Conservation (phyloP, 2,329 filamentous ascomycete species). For the Elsinoe australis region DNA sequence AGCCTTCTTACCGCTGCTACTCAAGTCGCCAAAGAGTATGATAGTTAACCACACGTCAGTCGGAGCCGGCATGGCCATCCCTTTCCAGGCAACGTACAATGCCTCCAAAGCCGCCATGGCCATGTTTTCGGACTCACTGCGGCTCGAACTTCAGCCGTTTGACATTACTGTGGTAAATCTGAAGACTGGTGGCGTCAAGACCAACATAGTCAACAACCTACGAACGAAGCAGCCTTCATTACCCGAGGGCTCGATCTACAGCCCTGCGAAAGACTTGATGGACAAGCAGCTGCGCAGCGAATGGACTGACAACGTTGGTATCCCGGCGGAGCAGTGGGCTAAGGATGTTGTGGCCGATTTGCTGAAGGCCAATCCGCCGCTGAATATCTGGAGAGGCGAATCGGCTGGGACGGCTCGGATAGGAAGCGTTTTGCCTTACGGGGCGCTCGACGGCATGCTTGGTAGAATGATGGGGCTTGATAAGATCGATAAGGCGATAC, state of each 20-base stretch:
- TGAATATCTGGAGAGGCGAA: no score
- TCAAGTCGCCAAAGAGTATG: conserved; percentile 32
- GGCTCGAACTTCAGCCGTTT: conserved; percentile 27
- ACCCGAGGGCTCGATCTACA: conserved; percentile 25
- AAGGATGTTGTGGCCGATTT: no score
- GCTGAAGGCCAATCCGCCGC: no score
- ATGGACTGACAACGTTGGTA: no score
- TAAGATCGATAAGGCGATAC: no score
- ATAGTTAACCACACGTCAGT: conserved; percentile 36
- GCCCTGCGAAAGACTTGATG: conserved; percentile 19
- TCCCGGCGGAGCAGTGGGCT: no score
- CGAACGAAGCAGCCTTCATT: conserved; percentile 19
- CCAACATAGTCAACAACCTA: conserved; percentile 21
- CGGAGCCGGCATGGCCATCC: conserved; percentile 26
- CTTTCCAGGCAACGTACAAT: conserved; percentile 30
- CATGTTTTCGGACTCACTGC: conserved; percentile 23
- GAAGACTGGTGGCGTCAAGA: conserved; percentile 22
- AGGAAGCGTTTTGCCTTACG: no score
- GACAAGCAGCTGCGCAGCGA: no score
- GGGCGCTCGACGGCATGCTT: no score
- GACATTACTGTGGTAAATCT: conserved; percentile 24
- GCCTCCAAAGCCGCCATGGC: conserved; percentile 27
- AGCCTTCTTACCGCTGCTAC: conserved; percentile 29
- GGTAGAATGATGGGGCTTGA: no score
- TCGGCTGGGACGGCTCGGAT: no score